Evolutionary conservation across 441 rosid genomes (phyloP), one percentile per base, ranked within the genome.

Genomic region (Populus hybrid): DNA sequence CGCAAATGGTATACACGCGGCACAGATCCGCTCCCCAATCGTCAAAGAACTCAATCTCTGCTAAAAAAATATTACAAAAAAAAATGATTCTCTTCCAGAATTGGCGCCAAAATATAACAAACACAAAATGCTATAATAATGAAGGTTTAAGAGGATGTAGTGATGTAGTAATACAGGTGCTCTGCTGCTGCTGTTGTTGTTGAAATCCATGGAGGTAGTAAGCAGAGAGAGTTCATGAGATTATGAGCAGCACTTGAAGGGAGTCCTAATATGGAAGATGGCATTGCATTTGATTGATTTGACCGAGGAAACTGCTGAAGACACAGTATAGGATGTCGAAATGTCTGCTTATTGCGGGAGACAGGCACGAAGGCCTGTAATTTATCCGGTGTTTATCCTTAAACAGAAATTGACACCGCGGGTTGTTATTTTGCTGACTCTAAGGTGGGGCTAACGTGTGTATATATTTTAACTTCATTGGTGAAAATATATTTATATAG

Each of bases 11-110:
- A 88, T 70, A 80, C 89, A 84, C 57, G 79, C 92, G 10, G 86
- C 82, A 72, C 97, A 92, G 81, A 94, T 77, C 84, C 85, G 74
- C 78, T 94, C 98, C 12, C 94, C 95, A 2, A 91, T 3, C 0
- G 90, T 82, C 46, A 88, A 79, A 68, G 92, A 90, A 72, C 92
- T 90, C 69, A 84, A 89, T 77, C 83, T 79, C 95, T 92, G 86
- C 69, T 46, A 5, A 73, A 78, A 16, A 75, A 53, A n/a, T n/a
- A 46, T 30, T 20, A 36, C 5, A n/a, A 24, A 75, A 20, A 21
- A 21, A 21, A 63, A 24, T n/a, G 30, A 4, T 46, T 4, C 18
- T 14, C 57, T 8, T 7, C 7, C 30, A 18, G 28, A 30, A 35
- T 34, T 14, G 21, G 18, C 5, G 21, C 11, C 28, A 46, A 46